Base-by-base conservation (phyloP, 2,329 filamentous ascomycete genomes). In the Exophiala sp. region DNA sequence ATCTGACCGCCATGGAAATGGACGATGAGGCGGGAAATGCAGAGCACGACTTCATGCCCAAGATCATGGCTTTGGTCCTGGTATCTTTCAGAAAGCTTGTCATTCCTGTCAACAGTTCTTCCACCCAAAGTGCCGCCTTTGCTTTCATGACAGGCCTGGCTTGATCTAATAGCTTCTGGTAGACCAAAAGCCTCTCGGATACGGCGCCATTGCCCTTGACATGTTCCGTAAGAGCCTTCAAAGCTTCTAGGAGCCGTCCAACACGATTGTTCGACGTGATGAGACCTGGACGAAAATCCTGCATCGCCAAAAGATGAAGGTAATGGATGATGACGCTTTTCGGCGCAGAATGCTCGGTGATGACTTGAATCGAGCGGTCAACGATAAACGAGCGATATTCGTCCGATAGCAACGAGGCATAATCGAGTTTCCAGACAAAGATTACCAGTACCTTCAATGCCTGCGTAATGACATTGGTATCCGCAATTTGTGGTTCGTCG, bases 331-430 rank as follows among this genome's bases (percentile, higher is more conserved):
- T 75, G 8, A 95, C 73, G 13, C 87, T 82, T 61, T 97, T 97
- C 1, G 89, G 80, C 13, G 80, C 72, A 2, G 76, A 72, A 2
- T 74, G 65, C 53, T 91, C 82, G 60, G 86, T 79, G 45, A 95
- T 81, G 8, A 80, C 80, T 41, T 78, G 78, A 53, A 94, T 86
- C 45, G 84, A 82, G 57, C 90, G 83, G 50, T 97, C 90, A 32
- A 95, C 70, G 46, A 96, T 75, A 64, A 88, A 93, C 13, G 80
- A 68, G 46, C 82, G 83, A 64, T 95, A 95, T 22, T 95, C 88
- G 47, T 83, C 81, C 10, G 85, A 77, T 35, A 97, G 74, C 13
- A 80, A 78, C 1, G 80, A 78, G 3, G 83, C 80, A 43, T 91
- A 80, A n/a, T 81, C 78, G 3, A 80, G 75, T 52, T 87, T 85